Conservation (phyloP, 2,329 filamentous ascomycete species). For the Sporothrix phasma region DNA sequence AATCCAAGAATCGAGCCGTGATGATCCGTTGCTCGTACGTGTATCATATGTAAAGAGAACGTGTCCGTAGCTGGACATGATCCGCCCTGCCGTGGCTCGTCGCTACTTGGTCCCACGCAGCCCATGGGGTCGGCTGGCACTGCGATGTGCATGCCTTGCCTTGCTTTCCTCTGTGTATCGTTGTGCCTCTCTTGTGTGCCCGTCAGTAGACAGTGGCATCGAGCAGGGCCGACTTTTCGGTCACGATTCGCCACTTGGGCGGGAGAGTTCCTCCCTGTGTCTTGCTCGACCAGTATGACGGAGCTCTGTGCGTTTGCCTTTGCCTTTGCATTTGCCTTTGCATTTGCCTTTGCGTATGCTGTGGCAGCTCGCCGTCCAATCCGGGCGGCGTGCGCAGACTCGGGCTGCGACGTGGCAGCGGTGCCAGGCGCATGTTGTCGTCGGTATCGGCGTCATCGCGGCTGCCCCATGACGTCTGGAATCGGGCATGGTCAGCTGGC, state of each 20-base stretch:
- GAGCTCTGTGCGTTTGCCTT: not conserved
- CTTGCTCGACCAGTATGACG: not conserved
- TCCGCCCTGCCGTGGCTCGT: too few species aligned
- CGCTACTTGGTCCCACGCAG: not conserved
- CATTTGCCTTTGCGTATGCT: conserved; percentile 5
- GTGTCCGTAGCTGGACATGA: not conserved
- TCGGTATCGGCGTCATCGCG: conserved; percentile 83
- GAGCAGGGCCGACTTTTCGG: conserved; percentile 15
- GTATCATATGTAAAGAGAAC: not conserved
- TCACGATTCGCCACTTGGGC: not conserved
- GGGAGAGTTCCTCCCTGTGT: not conserved
- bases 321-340: too few species aligned
- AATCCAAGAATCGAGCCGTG: too few species aligned
- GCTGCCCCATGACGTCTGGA: conserved; percentile 88
- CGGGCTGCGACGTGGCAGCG: conserved; percentile 15
- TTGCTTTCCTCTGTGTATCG: not conserved
- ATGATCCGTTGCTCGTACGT: not conserved
- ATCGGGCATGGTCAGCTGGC: conserved; percentile 3
- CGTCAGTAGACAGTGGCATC: not conserved
- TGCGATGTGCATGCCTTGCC: not conserved
- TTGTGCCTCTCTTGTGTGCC: too few species aligned
- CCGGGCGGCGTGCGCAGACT: conserved; percentile 33
- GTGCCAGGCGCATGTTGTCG: conserved; percentile 35
- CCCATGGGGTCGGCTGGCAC: not conserved
- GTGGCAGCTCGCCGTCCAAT: conserved; percentile 8